Evolutionary conservation across 495 filamentous ascomycete species (phyloP), one percentile per base, ranked within the genome.

Genomic region (Diplogelasinospora grovesii): DNA sequence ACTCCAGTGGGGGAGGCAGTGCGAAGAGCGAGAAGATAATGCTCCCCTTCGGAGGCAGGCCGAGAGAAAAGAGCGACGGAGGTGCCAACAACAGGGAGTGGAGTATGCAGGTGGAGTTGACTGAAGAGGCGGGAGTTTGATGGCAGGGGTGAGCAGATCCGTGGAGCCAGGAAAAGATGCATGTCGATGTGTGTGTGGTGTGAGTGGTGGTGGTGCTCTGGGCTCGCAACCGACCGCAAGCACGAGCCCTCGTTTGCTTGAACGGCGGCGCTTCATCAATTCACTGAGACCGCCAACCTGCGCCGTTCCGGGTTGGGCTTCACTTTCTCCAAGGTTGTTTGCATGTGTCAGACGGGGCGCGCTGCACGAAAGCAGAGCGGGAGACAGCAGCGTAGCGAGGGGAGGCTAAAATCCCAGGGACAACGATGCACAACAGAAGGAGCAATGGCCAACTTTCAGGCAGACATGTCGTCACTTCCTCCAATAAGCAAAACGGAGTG

Each of bases 141-240:
- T 45, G 39, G 46, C 35, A 35, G 47, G 44, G 45, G 32, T 48
- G 19, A 28, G 11, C 36, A 30, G 37, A 41, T 31, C 29, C 40
- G 40, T 26, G 20, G 22, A 39, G 36, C 23, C 22, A 26, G n/a
- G n/a, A 27, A 39, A 39, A 29, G 10, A 29, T 29, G 11, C 24
- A 6, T 26, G 11, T 29, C 27, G 15, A 29, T 11, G 11, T n/a
- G 7, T 26, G 24, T 6, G 7, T 26, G 24, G 24, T n/a, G n/a
- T n/a, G n/a, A n/a, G n/a, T n/a, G n/a, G n/a, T n/a, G n/a, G n/a
- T n/a, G n/a, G n/a, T n/a, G n/a, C n/a, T n/a, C n/a, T n/a, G n/a
- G n/a, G n/a, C n/a, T n/a, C n/a, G n/a, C n/a, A n/a, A n/a, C n/a
- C n/a, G n/a, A n/a, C n/a, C n/a, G n/a, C 25, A 27, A 27, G 9